Evolutionary conservation across 345 rosid species (phyloP).

Genomic region (Geranium brycei): DNA sequence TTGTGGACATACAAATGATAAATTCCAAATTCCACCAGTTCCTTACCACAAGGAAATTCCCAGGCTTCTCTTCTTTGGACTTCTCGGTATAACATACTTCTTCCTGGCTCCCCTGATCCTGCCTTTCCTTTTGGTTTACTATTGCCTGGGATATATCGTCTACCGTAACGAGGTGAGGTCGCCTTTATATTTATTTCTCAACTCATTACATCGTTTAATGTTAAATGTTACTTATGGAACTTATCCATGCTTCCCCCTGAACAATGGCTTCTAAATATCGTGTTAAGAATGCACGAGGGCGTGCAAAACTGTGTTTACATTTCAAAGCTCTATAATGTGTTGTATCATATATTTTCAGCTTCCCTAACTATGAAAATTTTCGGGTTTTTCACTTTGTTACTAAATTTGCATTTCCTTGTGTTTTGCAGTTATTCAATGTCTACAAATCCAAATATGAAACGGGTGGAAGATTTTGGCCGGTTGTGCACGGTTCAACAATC

Average conservation of each 20-base stretch:
- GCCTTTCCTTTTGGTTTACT: conserved; percentile 77
- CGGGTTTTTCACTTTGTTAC: not conserved
- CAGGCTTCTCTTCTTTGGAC: conserved; percentile 54
- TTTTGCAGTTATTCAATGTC: conserved; percentile 66
- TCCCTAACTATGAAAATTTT: no score
- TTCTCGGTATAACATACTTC: conserved; percentile 78
- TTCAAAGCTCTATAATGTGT: no score
- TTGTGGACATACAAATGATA: conserved; percentile 28
- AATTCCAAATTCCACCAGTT: conserved; percentile 46
- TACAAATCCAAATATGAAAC: conserved; percentile 62
- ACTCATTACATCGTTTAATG: not conserved
- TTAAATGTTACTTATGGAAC: no score
- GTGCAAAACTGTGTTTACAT: no score
- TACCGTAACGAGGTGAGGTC: conserved; percentile 71
- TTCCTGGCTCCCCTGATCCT: conserved; percentile 79
- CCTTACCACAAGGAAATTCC: conserved; percentile 63
- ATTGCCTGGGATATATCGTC: conserved; percentile 73
- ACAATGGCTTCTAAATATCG: no score
- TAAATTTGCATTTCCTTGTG: conserved; percentile 1
- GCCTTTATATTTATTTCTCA: not conserved
- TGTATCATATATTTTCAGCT: no score
- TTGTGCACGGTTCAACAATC: conserved; percentile 60
- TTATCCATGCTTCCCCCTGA: no score
- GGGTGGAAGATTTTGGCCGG: conserved; percentile 71
- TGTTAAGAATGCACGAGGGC: no score